Evolutionary conservation across 306 rosid genomes (phyloP), one percentile per base, ranked within the genome.

Genomic region (Pachyrhizus erosus): DNA sequence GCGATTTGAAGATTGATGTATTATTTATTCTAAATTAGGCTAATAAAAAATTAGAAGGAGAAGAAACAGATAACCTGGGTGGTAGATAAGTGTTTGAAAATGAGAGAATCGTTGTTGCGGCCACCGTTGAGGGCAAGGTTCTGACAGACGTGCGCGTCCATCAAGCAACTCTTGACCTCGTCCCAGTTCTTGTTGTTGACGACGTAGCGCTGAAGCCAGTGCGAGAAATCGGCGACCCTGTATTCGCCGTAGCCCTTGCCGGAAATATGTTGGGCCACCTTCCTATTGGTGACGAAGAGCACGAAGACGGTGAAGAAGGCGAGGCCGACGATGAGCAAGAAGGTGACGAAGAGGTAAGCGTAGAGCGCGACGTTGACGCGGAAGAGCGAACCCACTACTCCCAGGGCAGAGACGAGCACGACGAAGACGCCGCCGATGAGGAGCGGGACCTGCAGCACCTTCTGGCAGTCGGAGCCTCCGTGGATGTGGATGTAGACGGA

Each of bases 121-220:
- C 84, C 88, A 81, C 46, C 83, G 11, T 85, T 72, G n/a, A 79
- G 2, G 18, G 83, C 84, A 13, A 90, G 90, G 52, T 84, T 78
- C 71, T 67, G 77, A 24, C 98, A 95, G 21, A 93, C 86, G 29
- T 52, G 74, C 0, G 94, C 84, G 29, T 89, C 93, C 26, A 88
- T 24, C 75, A 95, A 62, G 52, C 98, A 95, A 42, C 97, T 93
- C 80, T 85, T 85, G 27, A 95, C 86, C 60, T 73, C 87, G 3
- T 79, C 82, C 98, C 99, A 95, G 74, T 89, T 90, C 55, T 84
- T 31, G 17, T 80, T 79, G 5, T 95, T 91, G 1, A 87, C 87
- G 1, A 95, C 98, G 7, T 91, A 90, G 0, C 52, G 86, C 83
- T 91, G 98, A 51, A 93, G 52, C 97, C 95, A 93, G 57, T 91